phyloP scores from a whole-genome alignment of 2,329 filamentous ascomycete genomes.

The Exophiala oligosperma region DNA sequence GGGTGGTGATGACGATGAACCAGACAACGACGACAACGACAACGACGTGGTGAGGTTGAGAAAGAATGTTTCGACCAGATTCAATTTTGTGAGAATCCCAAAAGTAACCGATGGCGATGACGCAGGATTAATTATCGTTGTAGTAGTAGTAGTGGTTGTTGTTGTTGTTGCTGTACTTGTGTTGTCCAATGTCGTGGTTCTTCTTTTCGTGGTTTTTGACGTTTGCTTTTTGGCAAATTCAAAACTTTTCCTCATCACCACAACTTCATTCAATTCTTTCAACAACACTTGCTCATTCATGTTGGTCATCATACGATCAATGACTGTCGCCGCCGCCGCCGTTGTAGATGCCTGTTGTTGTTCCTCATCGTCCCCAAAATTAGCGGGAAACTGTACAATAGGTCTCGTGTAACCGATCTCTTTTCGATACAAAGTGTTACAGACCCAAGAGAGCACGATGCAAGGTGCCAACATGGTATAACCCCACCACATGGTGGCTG shows the following conservation, averaged over 20 bases:
- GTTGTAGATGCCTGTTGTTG: background rate
- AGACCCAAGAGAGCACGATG: conserved; percentile 47
- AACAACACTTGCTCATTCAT: background rate
- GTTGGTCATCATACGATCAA: background rate
- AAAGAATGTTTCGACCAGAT: background rate
- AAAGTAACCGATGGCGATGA: background rate
- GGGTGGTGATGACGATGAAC: no score
- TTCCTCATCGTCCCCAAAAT: background rate
- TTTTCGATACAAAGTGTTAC: conserved; percentile 52
- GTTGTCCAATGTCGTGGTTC: background rate
- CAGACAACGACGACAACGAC: background rate
- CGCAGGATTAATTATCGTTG: background rate
- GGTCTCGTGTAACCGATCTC: conserved; percentile 49
- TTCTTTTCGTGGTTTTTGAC: background rate
- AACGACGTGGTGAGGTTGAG: background rate
- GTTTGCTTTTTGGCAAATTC: background rate
- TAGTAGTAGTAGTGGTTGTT: no score
- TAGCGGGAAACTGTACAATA: background rate
- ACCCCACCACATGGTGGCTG: conserved; percentile 53
- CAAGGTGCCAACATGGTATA: conserved; percentile 55
- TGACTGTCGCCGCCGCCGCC: background rate
- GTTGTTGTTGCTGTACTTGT: background rate
- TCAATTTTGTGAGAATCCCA: background rate
- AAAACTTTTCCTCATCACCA: background rate
- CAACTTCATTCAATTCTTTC: background rate